Conservation (phyloP, 2,329 filamentous ascomycete species). For the Phialemoniopsis sp. region DNA sequence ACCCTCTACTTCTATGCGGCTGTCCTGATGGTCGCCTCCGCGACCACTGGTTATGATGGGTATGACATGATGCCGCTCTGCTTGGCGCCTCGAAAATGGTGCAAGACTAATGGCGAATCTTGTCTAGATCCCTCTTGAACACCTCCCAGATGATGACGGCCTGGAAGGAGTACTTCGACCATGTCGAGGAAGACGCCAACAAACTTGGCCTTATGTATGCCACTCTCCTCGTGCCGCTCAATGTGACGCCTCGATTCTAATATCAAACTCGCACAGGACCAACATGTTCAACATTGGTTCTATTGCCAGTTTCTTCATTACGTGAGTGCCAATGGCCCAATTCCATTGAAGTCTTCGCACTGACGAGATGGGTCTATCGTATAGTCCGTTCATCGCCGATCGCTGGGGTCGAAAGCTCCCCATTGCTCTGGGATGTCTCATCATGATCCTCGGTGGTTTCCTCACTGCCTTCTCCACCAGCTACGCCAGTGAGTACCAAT, state of each 20-base stretch:
- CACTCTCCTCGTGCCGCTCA: too few relatives aligned
- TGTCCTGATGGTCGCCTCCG: slow-evolving; percentile 24
- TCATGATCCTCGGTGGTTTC: slow-evolving; percentile 40
- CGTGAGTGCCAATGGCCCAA: slow-evolving; percentile 20
- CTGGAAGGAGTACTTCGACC: slow-evolving; percentile 49
- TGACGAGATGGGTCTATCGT: too few relatives aligned
- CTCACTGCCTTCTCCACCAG: slow-evolving; percentile 36
- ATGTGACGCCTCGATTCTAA: too few relatives aligned
- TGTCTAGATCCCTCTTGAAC: slow-evolving; percentile 50
- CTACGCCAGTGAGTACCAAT: slow-evolving; percentile 28
- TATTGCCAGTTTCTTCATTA: slow-evolving; percentile 41
- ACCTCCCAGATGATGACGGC: slow-evolving; percentile 52
- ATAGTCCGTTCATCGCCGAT: slow-evolving; percentile 36
- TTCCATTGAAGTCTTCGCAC: too few relatives aligned
- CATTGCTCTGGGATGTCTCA: slow-evolving; percentile 36
- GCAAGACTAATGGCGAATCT: background rate
- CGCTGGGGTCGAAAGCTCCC: slow-evolving; percentile 34
- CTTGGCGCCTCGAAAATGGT: background rate
- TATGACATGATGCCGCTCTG: slow-evolving; percentile 1
- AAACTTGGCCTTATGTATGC: slow-evolving; percentile 36
- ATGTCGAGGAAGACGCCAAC: slow-evolving; percentile 27
- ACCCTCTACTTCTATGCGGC: slow-evolving; percentile 48
- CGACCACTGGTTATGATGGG: slow-evolving; percentile 10
- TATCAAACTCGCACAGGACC: slow-evolving; percentile 15
- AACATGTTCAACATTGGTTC: slow-evolving; percentile 50